Base-by-base conservation (phyloP, 192 early-diverging fungal genomes). In the Coemansia sp. region DNA sequence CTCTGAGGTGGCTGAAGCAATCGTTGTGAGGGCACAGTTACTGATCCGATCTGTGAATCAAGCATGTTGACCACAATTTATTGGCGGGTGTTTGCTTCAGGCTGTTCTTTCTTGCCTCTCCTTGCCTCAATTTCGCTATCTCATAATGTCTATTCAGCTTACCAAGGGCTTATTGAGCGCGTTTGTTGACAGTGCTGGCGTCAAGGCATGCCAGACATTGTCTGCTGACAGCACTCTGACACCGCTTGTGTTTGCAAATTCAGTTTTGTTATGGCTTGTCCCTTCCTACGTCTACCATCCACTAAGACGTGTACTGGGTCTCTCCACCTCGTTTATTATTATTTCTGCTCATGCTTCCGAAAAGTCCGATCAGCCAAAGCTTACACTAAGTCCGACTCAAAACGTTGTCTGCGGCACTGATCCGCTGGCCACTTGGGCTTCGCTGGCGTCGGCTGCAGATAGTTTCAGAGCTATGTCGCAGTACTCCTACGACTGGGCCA, bases 161-260 rank as follows among this genome's bases (percentile, higher is more conserved):
- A 84, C 81, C 3, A 66, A 62, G 41, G 73, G 67, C 53, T 57
- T 84, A 18, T 70, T 84, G 33, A 29, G 44, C 39, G 65, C 81
- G 3, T 79, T 84, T 40, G 47, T 84, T 10, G 36, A 38, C 2
- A 77, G 66, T 47, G 81, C 81, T 27, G 36, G 52, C 4, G 57
- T 5, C 50, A 72, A 72, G 52, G 68, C 62, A 11, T 67, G 70
- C 47, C 60, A 70, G 9, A 84, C 76, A 2, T 57, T 84, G 7
- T 33, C 58, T 5, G 34, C 53, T 12, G 29, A 18, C 41, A 34
- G 47, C 52, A 75, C 40, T 10, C 40, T 84, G 33, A 65, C 73
- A 9, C 73, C 81, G 27, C 73, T 75, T 39, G 81, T 76, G 16
- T 84, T 84, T 58, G 81, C 73, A n/a, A 70, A 64, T 36, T 71